Conservation (phyloP, 495 filamentous ascomycete species). For the Xylaria venustula region DNA sequence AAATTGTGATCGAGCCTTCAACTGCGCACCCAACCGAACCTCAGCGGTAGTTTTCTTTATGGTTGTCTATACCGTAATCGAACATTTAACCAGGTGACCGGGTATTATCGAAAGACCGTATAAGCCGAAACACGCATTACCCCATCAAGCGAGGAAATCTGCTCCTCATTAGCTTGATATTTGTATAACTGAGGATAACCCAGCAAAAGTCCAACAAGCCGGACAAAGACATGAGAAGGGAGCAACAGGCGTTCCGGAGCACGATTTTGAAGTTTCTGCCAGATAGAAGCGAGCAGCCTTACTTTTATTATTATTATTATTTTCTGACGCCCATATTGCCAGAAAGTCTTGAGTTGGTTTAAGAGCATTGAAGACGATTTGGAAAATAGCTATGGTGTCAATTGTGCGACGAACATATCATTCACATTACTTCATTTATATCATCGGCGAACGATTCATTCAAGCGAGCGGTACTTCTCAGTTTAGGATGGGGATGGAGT, state of each 20-base stretch:
- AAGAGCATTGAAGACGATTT: not conserved
- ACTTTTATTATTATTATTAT: not conserved
- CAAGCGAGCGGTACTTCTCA: not conserved
- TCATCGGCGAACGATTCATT: not conserved
- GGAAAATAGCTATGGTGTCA: not conserved
- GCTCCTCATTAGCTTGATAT: not conserved
- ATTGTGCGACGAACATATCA: not conserved
- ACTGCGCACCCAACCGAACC: constrained; percentile 33
- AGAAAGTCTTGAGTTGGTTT: too few relatives aligned
- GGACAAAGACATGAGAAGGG: not conserved
- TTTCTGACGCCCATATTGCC: too few relatives aligned
- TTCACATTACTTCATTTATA: not conserved
- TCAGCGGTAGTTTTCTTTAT: not conserved
- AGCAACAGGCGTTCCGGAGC: constrained; percentile 2
- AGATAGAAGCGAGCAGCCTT: not conserved
- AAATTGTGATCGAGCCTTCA: constrained; percentile 53
- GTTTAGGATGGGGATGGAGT: not conserved
- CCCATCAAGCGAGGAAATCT: not conserved
- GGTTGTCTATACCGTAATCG: not conserved
- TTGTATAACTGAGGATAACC: not conserved
- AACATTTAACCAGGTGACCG: not conserved
- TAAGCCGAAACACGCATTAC: not conserved
- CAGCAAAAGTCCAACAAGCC: not conserved
- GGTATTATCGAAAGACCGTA: not conserved
- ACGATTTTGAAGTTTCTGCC: not conserved